Conservation (phyloP, 495 filamentous ascomycete genomes). For the Annulohypoxylon maeteangense region DNA sequence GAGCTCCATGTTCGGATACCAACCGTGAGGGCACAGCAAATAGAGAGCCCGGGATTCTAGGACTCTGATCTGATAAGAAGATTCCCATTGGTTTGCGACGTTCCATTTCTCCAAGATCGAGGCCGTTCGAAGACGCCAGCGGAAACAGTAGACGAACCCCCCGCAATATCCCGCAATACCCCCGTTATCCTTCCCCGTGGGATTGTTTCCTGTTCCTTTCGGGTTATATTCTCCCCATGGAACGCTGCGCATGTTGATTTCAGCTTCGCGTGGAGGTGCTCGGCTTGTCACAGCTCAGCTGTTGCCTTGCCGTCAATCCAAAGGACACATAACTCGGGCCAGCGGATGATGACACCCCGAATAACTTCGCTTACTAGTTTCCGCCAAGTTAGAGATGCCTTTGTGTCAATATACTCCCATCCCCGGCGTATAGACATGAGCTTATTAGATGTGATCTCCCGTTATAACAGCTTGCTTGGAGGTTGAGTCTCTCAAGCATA, state of each 20-base stretch:
- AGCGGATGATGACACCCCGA: constrained; percentile 21
- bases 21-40: constrained; percentile 34
- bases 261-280: constrained; percentile 24
- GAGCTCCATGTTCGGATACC: constrained; percentile 27
- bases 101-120: constrained; percentile 38
- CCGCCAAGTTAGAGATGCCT: neutral
- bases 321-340: constrained; percentile 25
- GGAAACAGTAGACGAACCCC: constrained; percentile 25
- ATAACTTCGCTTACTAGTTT: neutral
- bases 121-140: constrained; percentile 33
- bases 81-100: constrained; percentile 19
- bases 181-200: constrained; percentile 19
- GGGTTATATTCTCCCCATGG: constrained; percentile 10
- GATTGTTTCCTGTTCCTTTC: constrained; percentile 1
- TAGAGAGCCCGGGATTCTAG: constrained; percentile 30
- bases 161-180: constrained; percentile 34
- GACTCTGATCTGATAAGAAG: neutral
- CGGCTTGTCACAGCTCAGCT: constrained; percentile 38
- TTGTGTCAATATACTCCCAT: neutral
- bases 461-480: neutral
- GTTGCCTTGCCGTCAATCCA: constrained; percentile 15
- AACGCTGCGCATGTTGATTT: neutral
- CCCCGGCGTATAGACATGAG: neutral
- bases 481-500: no score
- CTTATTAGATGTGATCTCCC: neutral